phyloP scores from a whole-genome alignment of 192 early-diverging fungal genomes.

The Linnemannia exigua region DNA sequence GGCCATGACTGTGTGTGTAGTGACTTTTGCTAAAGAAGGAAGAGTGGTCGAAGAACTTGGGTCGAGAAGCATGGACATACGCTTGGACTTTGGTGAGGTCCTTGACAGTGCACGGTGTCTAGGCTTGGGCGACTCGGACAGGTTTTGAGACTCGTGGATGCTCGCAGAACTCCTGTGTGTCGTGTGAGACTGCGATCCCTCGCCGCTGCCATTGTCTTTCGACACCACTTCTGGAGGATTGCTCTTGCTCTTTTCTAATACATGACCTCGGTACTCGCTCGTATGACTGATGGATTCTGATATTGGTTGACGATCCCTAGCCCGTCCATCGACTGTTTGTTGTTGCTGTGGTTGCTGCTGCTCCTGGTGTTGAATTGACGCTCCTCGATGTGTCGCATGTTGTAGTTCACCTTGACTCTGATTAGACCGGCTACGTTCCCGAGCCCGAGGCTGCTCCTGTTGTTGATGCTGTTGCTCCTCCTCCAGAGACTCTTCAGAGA shows the following conservation, averaged over 20 bases:
- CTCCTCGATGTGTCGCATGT: background rate
- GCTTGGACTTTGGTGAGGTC: constrained; percentile 39
- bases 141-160: constrained; percentile 40
- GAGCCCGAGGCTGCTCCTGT: background rate
- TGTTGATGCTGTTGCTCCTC: constrained; percentile 2
- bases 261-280: constrained; percentile 23
- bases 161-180: constrained; percentile 27
- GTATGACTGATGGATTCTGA: background rate
- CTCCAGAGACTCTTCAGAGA: background rate
- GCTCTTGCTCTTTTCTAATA: constrained; percentile 38
- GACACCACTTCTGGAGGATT: constrained; percentile 24
- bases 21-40: constrained; percentile 42
- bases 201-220: constrained; percentile 1
- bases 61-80: constrained; percentile 47
- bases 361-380: background rate
- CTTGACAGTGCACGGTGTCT: constrained; percentile 10
- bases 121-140: constrained; percentile 25
- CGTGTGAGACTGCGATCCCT: background rate
- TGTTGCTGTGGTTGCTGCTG: constrained; percentile 8
- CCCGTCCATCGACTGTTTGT: background rate
- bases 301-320: background rate
- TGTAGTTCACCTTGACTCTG: constrained; percentile 16
- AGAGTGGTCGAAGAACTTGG: constrained; percentile 27
- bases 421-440: background rate
- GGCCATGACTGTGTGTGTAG: constrained; percentile 49